Conservation (phyloP, 805 yeast genomes). For the Metschnikowia hibisci region DNA sequence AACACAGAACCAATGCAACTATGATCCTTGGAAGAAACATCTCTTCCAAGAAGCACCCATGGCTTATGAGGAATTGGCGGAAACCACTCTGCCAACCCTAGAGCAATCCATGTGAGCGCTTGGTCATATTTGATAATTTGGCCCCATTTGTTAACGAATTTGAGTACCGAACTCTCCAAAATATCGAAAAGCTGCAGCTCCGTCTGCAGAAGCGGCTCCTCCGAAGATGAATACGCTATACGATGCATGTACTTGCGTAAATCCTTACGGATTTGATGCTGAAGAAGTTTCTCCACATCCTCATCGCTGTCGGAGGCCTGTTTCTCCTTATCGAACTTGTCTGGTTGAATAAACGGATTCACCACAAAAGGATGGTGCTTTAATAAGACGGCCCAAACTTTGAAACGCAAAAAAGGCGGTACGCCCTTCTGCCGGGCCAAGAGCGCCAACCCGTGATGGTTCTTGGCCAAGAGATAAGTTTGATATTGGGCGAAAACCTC, state of each 20-base stretch:
- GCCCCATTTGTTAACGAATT: conserved; percentile 78
- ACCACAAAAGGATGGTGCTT: conserved; percentile 82
- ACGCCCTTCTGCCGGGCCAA: conserved; percentile 80
- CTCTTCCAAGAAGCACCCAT: conserved; percentile 55
- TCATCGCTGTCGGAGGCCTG: conserved; percentile 11
- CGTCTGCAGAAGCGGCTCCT: conserved; percentile 31
- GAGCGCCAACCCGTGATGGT: conserved; percentile 72
- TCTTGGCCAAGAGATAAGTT: conserved; percentile 51
- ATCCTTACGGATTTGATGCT: conserved; percentile 48
- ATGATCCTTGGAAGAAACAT: conserved; percentile 27
- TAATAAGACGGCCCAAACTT: conserved; percentile 80
- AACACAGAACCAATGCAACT: conserved; percentile 31
- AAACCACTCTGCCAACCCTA: conserved; percentile 85
- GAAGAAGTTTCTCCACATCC: conserved; percentile 22
- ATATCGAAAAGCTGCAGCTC: conserved; percentile 53
- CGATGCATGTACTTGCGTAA: conserved; percentile 57
- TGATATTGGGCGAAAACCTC: conserved; percentile 54
- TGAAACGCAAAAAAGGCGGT: conserved; percentile 74
- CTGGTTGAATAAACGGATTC: conserved; percentile 70
- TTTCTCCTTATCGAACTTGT: conserved; percentile 22
- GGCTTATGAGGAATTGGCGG: conserved; percentile 58
- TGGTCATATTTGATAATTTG: conserved; percentile 69
- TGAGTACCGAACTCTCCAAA: conserved; percentile 56
- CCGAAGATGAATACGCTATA: conserved; percentile 28
- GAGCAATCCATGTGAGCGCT: conserved; percentile 83